Conservation (phyloP, 176 grass and related monocot species). For the Musa acuminata region DNA sequence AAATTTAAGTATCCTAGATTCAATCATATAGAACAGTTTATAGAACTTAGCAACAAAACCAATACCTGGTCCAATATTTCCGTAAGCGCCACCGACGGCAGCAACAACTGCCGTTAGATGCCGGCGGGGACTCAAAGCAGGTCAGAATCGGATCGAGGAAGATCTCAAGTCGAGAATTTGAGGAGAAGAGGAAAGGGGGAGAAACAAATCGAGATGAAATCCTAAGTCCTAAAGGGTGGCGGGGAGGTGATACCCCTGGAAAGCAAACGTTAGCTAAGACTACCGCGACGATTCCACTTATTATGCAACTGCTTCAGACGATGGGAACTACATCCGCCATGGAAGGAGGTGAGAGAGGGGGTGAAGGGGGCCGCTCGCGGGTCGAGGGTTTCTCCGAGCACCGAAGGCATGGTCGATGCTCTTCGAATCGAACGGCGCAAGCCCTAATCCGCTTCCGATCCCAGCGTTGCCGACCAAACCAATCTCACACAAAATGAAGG, state of each 20-base stretch:
- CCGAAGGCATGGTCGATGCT: constrained; percentile 16
- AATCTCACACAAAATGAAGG: neutral
- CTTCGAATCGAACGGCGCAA: constrained; percentile 5
- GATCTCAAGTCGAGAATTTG: neutral
- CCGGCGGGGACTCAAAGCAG: neutral
- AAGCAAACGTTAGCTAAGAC: constrained; percentile 16
- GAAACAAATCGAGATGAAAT: neutral
- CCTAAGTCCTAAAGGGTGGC: neutral
- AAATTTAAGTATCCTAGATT: too few species aligned
- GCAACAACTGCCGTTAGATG: neutral
- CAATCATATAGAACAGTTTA: neutral
- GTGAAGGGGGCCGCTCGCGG: neutral
- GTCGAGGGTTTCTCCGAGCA: constrained; percentile 7
- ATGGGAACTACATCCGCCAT: neutral
- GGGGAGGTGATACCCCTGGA: neutral
- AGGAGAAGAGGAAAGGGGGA: neutral
- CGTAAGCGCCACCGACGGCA: neutral
- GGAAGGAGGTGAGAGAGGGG: neutral
- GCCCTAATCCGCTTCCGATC: neutral
- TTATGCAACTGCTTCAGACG: constrained; percentile 1
- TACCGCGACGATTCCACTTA: neutral
- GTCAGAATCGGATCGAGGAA: neutral
- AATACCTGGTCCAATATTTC: neutral
- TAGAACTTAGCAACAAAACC: neutral
- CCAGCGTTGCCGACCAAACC: neutral